Evolutionary conservation across 2,329 filamentous ascomycete species (phyloP), one percentile per base, ranked within the genome.

Genomic region (Colletotrichum sp.): DNA sequence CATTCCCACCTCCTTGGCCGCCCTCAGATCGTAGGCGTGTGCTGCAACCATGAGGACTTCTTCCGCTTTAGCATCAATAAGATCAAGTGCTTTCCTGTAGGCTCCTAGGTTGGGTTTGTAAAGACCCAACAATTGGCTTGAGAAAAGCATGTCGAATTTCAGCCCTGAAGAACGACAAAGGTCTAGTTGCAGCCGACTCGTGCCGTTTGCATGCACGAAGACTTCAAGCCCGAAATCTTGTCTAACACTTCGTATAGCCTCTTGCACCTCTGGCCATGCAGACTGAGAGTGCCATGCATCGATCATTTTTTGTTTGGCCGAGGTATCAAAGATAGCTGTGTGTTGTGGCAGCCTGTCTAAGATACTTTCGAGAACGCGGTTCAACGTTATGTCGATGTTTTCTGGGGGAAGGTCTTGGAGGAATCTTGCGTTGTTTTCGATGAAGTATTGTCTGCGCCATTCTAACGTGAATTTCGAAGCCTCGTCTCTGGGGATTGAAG

Each of bases 151-250:
- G 75, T 90, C 80, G 81, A 91, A 91, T 1, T 76, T 78, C 60
- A 91, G 78, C 0, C 85, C 86, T 2, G 89, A 87, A 0, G 86
- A 90, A 32, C 83, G 82, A 2, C 81, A 82, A 4, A 92, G 83
- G 78, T 92, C 88, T 4, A 92, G 85, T 77, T 91, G 90, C 1
- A 91, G 82, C 18, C 90, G 85, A 3, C 87, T 88, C 0, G 88
- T 91, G 0, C 90, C 90, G 72, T 92, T 92, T 7, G 89, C 90
- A 64, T 88, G 85, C 6, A 91, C 89, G 68, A 89, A 87, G 1
- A 87, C 79, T 74, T 89, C 85, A 8, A 85, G 81, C 2, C 82
- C 83, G 5, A 82, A 78, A 2, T 82, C 79, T 16, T 84, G 81
- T 2, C 80, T 80, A 16, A 91, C 80, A 1, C 78, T 78, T 3